These are phyloP conservation scores for Passalora sequoiae DNA, from an alignment of 2,329 filamentous ascomycete genomes.

Conservation along the genomic window DNA sequence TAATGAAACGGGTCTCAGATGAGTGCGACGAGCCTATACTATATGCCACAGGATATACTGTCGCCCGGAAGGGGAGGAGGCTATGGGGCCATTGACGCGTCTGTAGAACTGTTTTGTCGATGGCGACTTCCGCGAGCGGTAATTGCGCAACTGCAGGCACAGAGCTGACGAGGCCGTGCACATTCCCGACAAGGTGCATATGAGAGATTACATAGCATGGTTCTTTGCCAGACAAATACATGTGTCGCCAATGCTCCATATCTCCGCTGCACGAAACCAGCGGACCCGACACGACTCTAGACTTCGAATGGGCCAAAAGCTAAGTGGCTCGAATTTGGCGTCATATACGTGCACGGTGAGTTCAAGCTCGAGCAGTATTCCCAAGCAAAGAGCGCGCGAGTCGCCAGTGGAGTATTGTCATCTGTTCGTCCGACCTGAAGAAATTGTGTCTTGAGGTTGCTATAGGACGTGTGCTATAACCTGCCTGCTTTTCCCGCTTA, in stretches of 20 bases:
- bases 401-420: conserved; percentile 39
- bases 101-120: conserved; percentile 65
- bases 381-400: conserved; percentile 76
- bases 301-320: conserved; percentile 81
- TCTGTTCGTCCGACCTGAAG: conserved; percentile 4
- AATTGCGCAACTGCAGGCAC: conserved; percentile 70
- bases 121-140: conserved; percentile 75
- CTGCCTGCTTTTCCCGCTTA: conserved; percentile 2
- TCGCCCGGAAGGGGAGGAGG: conserved; percentile 71
- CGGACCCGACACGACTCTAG: conserved; percentile 43
- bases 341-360: conserved; percentile 73
- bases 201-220: conserved; percentile 79
- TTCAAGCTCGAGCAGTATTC: conserved; percentile 71
- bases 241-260: conserved; percentile 37
- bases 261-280: conserved; percentile 6
- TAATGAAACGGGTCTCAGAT: conserved; percentile 71
- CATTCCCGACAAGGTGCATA: conserved; percentile 67
- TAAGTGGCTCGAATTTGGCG: conserved; percentile 70
- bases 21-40: conserved; percentile 72
- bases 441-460: neutral
- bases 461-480: neutral
- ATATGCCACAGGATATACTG: conserved; percentile 58
- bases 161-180: conserved; percentile 72
- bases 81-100: conserved; percentile 74
- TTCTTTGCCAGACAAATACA: conserved; percentile 62